Evolutionary conservation across 2,329 filamentous ascomycete genomes (phyloP).

Genomic region (Aaosphaeria arxii): DNA sequence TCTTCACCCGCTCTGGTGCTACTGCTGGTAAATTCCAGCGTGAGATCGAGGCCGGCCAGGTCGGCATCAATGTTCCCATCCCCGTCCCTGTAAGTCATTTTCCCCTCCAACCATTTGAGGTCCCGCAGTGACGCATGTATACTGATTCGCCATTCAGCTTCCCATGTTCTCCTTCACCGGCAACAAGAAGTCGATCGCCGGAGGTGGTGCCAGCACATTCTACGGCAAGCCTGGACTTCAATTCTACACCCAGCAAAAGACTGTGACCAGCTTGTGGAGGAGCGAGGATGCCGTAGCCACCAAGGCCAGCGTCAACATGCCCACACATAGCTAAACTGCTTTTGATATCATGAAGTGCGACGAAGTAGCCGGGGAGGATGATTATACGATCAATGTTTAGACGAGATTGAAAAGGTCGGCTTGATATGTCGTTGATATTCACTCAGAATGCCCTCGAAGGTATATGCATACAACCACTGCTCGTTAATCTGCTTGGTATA

Average conservation of each 20-base stretch:
- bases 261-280: slow-evolving; percentile 89
- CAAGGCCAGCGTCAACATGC: slow-evolving; percentile 89
- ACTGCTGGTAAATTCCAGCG: slow-evolving; percentile 76
- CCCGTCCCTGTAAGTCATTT: slow-evolving; percentile 49
- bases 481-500: too few relatives aligned
- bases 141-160: slow-evolving; percentile 28
- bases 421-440: too few relatives aligned
- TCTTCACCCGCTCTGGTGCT: slow-evolving; percentile 76
- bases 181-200: slow-evolving; percentile 84
- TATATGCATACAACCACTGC: too few relatives aligned
- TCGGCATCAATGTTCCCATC: slow-evolving; percentile 82
- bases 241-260: slow-evolving; percentile 98
- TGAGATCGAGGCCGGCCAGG: slow-evolving; percentile 80
- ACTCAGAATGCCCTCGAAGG: too few relatives aligned
- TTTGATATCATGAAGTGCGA: neutral
- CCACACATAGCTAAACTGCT: slow-evolving; percentile 52
- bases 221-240: slow-evolving; percentile 90
- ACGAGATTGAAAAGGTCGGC: too few relatives aligned
- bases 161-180: slow-evolving; percentile 65
- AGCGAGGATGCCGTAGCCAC: slow-evolving; percentile 78
- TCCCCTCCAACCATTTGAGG: slow-evolving; percentile 1
- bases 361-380: neutral
- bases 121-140: slow-evolving; percentile 6
- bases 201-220: slow-evolving; percentile 88
- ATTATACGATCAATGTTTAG: neutral